Evolutionary conservation across 306 rosid species (phyloP).

Genomic region (Vachellia pachyceras): DNA sequence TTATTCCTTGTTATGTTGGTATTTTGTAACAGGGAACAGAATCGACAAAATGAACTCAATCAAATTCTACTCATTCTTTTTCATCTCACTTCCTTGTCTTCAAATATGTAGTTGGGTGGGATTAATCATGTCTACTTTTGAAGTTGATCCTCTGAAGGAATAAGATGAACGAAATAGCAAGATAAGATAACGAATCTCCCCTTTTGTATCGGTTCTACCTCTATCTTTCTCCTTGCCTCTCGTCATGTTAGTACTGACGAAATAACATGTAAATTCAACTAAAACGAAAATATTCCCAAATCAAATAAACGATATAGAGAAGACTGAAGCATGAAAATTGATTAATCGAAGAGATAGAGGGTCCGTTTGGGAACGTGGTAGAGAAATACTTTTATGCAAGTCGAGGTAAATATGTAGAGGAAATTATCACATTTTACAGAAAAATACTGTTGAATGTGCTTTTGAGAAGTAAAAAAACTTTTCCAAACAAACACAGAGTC

Average conservation of each 20-base stretch:
- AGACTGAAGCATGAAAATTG: no score
- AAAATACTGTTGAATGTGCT: no score
- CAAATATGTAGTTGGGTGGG: constrained; percentile 14
- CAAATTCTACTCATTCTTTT: neutral
- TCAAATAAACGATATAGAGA: neutral
- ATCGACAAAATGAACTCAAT: neutral
- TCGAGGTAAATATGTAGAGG: no score
- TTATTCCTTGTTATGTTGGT: no score
- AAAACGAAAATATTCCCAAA: neutral
- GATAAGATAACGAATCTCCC: neutral
- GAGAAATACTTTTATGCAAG: no score
- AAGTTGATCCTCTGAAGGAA: neutral
- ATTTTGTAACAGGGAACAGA: neutral
- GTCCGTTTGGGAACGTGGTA: no score
- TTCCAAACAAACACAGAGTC: no score
- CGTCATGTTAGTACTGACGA: neutral
- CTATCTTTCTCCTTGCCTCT: neutral
- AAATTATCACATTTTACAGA: no score
- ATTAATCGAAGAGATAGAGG: no score
- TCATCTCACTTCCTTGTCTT: neutral
- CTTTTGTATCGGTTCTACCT: neutral
- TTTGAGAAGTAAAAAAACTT: no score
- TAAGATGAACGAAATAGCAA: neutral
- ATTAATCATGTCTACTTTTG: neutral
- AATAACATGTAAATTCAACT: no score